These are phyloP conservation scores for Trametes punicea DNA, from an alignment of 768 basidiomycete genomes.

Conservation along the genomic window DNA sequence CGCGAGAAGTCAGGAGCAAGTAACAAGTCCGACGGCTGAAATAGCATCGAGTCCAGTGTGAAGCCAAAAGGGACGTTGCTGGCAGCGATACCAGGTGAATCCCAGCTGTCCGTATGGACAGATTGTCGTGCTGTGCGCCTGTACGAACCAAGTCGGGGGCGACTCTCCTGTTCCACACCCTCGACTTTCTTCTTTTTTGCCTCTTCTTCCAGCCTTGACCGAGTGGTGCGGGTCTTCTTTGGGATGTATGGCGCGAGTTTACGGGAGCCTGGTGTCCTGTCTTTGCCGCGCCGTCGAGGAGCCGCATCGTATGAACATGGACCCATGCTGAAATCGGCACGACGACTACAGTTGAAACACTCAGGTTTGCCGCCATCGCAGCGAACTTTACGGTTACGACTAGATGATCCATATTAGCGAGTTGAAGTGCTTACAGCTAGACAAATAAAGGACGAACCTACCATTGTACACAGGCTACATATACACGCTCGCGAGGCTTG, in stretches of 20 bases:
- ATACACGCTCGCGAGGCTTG: slow-evolving; percentile 71
- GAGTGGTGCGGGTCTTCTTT: slow-evolving; percentile 33
- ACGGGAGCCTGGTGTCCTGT: slow-evolving; percentile 73
- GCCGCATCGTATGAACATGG: slow-evolving; percentile 65
- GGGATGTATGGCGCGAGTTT: slow-evolving; percentile 35
- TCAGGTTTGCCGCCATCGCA: slow-evolving; percentile 77
- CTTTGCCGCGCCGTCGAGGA: slow-evolving; percentile 78
- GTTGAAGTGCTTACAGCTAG: background rate
- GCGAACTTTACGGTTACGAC: slow-evolving; percentile 74
- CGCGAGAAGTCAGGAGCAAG: slow-evolving; percentile 1
- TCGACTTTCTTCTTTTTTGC: slow-evolving; percentile 3
- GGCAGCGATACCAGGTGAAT: background rate
- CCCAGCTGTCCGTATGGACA: background rate
- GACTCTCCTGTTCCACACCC: background rate
- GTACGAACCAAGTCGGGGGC: background rate
- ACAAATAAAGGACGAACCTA: slow-evolving; percentile 29
- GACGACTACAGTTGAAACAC: slow-evolving; percentile 68
- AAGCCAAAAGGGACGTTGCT: background rate
- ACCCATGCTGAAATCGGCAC: slow-evolving; percentile 25
- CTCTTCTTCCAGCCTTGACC: slow-evolving; percentile 12
- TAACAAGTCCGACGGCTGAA: background rate
- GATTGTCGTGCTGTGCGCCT: background rate
- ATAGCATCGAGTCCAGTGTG: background rate
- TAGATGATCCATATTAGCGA: slow-evolving; percentile 35
- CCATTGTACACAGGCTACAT: slow-evolving; percentile 81